Percentiles rank a stretch among this genome's conserved stretches.
Conservation (phyloP, 805 yeast species). For the Metschnikowia henanensis region DNA sequence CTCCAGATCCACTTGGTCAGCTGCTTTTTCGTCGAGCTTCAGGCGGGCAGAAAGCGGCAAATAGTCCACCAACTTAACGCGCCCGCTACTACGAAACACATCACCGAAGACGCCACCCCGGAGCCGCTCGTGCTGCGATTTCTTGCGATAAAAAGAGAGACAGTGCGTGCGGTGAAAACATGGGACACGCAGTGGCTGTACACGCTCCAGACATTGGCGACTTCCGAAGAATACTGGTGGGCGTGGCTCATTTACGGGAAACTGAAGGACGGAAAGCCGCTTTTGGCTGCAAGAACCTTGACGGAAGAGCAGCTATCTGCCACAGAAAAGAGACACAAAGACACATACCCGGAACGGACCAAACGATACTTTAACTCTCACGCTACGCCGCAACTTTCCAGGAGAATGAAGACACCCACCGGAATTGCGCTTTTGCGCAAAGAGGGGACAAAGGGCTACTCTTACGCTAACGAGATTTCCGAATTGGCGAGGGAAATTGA, state of each 20-base stretch:
- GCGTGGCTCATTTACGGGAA: constrained; percentile 41
- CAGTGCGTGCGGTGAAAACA: constrained; percentile 20
- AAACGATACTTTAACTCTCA: constrained; percentile 41
- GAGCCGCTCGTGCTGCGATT: constrained; percentile 24
- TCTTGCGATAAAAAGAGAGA: constrained; percentile 27
- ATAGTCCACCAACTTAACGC: constrained; percentile 25
- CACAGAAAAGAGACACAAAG: constrained; percentile 19
- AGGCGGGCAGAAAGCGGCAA: constrained; percentile 21
- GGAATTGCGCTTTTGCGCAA: constrained; percentile 28
- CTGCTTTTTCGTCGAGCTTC: constrained; percentile 31
- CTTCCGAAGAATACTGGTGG: constrained; percentile 39
- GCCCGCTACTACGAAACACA: constrained; percentile 34
- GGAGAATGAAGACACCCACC: constrained; percentile 37
- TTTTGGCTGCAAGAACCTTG: constrained; percentile 25
- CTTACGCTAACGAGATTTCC: constrained; percentile 4
- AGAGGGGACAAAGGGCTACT: not conserved
- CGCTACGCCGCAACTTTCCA: constrained; percentile 43
- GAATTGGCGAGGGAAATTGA: constrained; percentile 16
- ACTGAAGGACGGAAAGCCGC: constrained; percentile 28
- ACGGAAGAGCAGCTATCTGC: constrained; percentile 22
- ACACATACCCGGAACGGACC: constrained; percentile 29
- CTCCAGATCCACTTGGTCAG: constrained; percentile 33
- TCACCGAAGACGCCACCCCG: constrained; percentile 33
- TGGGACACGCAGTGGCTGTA: constrained; percentile 29
- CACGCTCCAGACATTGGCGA: constrained; percentile 26